Conservation (phyloP, 2,329 filamentous ascomycete species). For the Aspergillus nomiae region DNA sequence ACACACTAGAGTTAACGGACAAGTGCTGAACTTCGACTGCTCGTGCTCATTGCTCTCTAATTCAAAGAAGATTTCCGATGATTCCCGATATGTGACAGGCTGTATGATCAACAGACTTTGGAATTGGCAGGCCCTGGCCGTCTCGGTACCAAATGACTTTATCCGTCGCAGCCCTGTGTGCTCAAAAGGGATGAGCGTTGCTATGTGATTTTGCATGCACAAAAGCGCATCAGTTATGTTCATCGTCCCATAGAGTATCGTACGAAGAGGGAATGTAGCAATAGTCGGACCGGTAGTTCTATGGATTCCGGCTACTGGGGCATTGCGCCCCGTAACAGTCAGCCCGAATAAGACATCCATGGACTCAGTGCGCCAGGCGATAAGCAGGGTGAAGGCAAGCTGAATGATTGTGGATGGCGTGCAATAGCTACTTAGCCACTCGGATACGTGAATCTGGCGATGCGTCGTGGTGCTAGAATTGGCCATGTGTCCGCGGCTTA, state of each 20-base stretch:
- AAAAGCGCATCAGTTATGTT: neutral
- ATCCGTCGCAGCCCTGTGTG: conserved; percentile 10
- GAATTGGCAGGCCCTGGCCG: conserved; percentile 4
- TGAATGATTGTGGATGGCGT: conserved; percentile 1
- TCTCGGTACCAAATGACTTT: neutral
- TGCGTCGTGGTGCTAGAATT: neutral
- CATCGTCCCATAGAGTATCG: neutral
- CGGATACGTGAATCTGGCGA: neutral
- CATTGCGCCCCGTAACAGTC: conserved; percentile 11
- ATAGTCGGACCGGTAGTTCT: conserved; percentile 13
- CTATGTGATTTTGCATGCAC: neutral
- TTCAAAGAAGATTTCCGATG: neutral
- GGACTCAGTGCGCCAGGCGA: neutral
- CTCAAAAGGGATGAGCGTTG: conserved; percentile 9
- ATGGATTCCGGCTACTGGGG: conserved; percentile 9
- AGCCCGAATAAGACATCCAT: conserved; percentile 8
- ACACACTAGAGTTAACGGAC: neutral
- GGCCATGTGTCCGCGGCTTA: too few species aligned
- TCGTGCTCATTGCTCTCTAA: neutral
- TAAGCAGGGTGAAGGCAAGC: conserved; percentile 8
- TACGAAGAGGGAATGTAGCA: conserved; percentile 11
- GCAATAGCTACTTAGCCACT: neutral
- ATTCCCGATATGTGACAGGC: neutral
- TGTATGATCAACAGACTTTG: conserved; percentile 6
- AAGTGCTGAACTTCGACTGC: neutral